A percentile compares a stretch with the other conserved stretches of the same genome.
phyloP scores from a whole-genome alignment of 2,329 filamentous ascomycete genomes.

The Ophiostoma triangulosporum region DNA sequence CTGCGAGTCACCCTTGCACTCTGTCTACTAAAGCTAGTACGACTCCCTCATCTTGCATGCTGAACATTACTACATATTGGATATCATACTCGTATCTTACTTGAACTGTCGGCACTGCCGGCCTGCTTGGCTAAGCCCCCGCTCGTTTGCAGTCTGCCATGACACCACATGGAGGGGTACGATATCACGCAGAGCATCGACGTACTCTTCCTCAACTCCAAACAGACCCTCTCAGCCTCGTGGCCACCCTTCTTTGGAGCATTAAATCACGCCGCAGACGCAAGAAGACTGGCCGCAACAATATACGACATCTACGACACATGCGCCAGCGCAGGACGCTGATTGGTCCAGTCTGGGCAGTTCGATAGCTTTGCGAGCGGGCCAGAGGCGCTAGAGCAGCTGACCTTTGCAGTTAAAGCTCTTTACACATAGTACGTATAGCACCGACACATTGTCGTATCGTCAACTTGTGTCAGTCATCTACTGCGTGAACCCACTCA shows the following conservation, averaged over 20 bases:
- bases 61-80: too few species aligned
- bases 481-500: neutral
- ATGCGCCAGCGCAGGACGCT: conserved; percentile 5
- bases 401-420: neutral
- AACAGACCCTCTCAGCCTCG: conserved; percentile 7
- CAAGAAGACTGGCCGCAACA: neutral
- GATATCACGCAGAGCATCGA: too few species aligned
- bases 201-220: neutral
- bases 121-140: too few species aligned
- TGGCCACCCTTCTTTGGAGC: neutral
- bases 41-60: too few species aligned
- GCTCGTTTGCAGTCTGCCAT: too few species aligned
- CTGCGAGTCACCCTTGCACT: too few species aligned
- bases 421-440: neutral
- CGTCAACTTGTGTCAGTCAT: neutral
- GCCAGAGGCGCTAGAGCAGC: neutral
- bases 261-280: neutral
- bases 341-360: conserved; percentile 7
- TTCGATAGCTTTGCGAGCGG: neutral
- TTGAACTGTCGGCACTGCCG: too few species aligned
- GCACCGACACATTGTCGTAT: neutral
- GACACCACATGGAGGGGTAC: neutral
- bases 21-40: too few species aligned
- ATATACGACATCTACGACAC: too few species aligned
- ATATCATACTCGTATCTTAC: too few species aligned